Conservation (phyloP, 2,329 filamentous ascomycete genomes). For the Akanthomyces lecanii region DNA sequence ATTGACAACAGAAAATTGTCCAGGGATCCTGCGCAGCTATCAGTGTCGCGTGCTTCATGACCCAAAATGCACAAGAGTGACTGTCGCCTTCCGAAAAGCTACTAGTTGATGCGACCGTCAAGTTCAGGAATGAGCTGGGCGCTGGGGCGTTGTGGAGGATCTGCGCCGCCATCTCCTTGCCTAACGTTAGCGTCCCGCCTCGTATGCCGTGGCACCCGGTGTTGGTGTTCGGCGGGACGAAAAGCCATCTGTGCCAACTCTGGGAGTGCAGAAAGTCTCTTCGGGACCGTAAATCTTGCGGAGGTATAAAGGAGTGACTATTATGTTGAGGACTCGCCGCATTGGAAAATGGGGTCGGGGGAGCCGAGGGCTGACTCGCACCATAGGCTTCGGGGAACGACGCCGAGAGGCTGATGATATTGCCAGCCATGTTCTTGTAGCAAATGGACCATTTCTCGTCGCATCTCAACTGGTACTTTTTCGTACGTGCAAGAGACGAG, state of each 20-base stretch:
- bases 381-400: background rate
- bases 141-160: background rate
- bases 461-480: no score
- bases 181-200: background rate
- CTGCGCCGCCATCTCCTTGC: background rate
- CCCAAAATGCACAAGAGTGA: background rate
- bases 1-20: no score
- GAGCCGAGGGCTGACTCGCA: background rate
- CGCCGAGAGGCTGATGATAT: no score
- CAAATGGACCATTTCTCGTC: no score
- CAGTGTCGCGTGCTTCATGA: slow-evolving; percentile 7
- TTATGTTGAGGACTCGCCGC: background rate
- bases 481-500: no score
- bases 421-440: no score
- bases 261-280: background rate
- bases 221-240: background rate
- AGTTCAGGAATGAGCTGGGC: background rate
- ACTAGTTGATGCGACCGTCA: background rate
- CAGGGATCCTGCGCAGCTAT: background rate
- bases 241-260: background rate
- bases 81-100: background rate
- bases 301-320: background rate
- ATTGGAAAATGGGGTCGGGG: background rate
- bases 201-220: background rate
- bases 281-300: background rate